Evolutionary conservation across 2,329 filamentous ascomycete genomes (phyloP).

Genomic region (Alternaria viburni): DNA sequence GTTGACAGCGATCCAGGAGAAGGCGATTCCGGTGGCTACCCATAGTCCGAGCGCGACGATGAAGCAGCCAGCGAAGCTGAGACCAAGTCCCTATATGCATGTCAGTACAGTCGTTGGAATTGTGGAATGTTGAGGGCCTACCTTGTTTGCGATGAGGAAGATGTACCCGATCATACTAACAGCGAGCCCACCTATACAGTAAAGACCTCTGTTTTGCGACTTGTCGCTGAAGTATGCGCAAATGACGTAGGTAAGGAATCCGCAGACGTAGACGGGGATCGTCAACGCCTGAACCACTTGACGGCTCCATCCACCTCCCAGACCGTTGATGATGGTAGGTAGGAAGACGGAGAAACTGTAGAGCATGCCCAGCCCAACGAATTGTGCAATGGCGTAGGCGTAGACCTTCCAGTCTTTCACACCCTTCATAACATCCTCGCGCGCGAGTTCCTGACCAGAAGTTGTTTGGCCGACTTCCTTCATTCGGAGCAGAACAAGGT

Average conservation of each 20-base stretch:
- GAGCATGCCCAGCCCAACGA: slow-evolving; percentile 31
- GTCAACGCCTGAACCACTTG: slow-evolving; percentile 39
- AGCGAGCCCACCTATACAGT: slow-evolving; percentile 28
- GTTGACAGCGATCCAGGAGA: slow-evolving; percentile 39
- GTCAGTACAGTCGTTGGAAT: neutral
- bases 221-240: slow-evolving; percentile 35
- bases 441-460: slow-evolving; percentile 54
- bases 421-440: slow-evolving; percentile 57
- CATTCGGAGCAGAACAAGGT: slow-evolving; percentile 36
- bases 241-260: slow-evolving; percentile 29
- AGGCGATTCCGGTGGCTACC: slow-evolving; percentile 30
- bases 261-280: slow-evolving; percentile 39
- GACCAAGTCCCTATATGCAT: slow-evolving; percentile 5
- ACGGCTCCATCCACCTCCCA: slow-evolving; percentile 31
- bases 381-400: slow-evolving; percentile 55
- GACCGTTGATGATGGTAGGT: slow-evolving; percentile 38
- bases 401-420: slow-evolving; percentile 46
- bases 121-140: neutral
- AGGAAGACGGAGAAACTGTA: slow-evolving; percentile 38
- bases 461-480: slow-evolving; percentile 52
- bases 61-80: slow-evolving; percentile 37
- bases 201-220: slow-evolving; percentile 35
- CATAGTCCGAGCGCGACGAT: slow-evolving; percentile 38
- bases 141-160: slow-evolving; percentile 40
- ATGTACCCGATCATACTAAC: slow-evolving; percentile 58